Base-by-base conservation (phyloP, 306 rosid genomes). In the Castanea crenata region DNA sequence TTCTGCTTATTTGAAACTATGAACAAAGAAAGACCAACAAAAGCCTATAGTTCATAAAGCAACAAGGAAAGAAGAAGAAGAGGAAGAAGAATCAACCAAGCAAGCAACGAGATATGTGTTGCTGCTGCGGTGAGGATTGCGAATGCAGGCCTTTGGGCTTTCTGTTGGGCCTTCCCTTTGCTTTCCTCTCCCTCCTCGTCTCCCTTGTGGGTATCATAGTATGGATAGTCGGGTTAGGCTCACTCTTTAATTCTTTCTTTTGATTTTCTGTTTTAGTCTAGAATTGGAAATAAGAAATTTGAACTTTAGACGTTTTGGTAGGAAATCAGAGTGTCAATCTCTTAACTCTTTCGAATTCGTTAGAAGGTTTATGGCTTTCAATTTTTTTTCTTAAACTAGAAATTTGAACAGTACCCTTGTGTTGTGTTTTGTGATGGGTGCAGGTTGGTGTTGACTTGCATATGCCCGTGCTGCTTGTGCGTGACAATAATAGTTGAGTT, bases 381-480 rank as follows among this genome's bases (percentile, higher is more conserved):
- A 62, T n/a, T 57, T 49, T 20, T 31, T 54, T 0, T 7, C 56
- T 14, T 27, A 7, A 8, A 16, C 34, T 23, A 21, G 67, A 64
- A 35, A 9, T 41, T 51, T 76, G 59, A 76, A 54, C 4, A 62
- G 4, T 3, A 23, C 20, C 20, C 46, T 62, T 76, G 67, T 80
- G 51, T 55, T 41, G 46, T 41, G 46, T 41, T 41, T 34, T 74
- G 38, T 62, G 35, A 44, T 78, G 64, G 61, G 35, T 74, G 77
- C 89, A 93, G 97, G 83, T 88, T 91, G 84, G 3, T 23, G 64
- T 74, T 94, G 72, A 89, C 88, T 62, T 92, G 97, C 83, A 74
- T 94, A 83, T 94, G 97, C 27, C 97, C 98, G 5, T 94, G 98
- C 79, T 94, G 98, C 73, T 86, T 94, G 74, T 92, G 97, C 57